Evolutionary conservation across 2,329 filamentous ascomycete species (phyloP).

Genomic region (Fusarium cicatricum): DNA sequence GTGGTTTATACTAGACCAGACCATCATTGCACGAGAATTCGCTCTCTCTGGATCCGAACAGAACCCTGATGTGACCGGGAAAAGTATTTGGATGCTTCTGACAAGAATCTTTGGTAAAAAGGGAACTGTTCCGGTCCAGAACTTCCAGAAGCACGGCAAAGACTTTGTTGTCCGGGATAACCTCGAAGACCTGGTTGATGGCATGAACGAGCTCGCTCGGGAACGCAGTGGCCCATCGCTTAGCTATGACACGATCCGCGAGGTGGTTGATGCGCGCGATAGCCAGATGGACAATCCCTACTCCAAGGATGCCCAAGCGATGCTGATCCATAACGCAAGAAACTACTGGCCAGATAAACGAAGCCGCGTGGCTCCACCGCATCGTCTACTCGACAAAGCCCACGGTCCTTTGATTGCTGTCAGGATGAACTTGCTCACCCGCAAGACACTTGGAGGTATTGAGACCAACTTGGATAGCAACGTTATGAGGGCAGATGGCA

Average conservation of each 20-base stretch:
- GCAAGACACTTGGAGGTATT: conserved; percentile 68
- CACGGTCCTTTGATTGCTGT: conserved; percentile 68
- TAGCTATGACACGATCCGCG: conserved; percentile 53
- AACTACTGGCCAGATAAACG: conserved; percentile 63
- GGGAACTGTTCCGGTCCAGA: conserved; percentile 63
- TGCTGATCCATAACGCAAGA: conserved; percentile 66
- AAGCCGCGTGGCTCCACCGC: conserved; percentile 61
- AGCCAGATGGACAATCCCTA: conserved; percentile 63
- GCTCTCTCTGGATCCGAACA: conserved; percentile 70
- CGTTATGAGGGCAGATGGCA: conserved; percentile 60
- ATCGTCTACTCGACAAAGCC: conserved; percentile 61
- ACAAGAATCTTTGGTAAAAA: conserved; percentile 60
- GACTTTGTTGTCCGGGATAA: conserved; percentile 68
- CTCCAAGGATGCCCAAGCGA: conserved; percentile 68
- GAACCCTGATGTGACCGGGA: conserved; percentile 67
- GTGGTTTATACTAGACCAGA: conserved; percentile 68
- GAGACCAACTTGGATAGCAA: conserved; percentile 66
- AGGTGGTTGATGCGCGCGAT: conserved; percentile 62
- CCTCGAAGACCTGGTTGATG: conserved; percentile 61
- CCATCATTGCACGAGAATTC: conserved; percentile 68
- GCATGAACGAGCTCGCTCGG: conserved; percentile 65
- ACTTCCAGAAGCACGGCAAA: conserved; percentile 65
- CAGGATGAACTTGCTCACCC: conserved; percentile 66
- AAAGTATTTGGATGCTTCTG: conserved; percentile 63
- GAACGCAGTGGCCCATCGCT: conserved; percentile 57